Conservation (phyloP, 169 alveolate genomes). For the Eimeria acervulina region DNA sequence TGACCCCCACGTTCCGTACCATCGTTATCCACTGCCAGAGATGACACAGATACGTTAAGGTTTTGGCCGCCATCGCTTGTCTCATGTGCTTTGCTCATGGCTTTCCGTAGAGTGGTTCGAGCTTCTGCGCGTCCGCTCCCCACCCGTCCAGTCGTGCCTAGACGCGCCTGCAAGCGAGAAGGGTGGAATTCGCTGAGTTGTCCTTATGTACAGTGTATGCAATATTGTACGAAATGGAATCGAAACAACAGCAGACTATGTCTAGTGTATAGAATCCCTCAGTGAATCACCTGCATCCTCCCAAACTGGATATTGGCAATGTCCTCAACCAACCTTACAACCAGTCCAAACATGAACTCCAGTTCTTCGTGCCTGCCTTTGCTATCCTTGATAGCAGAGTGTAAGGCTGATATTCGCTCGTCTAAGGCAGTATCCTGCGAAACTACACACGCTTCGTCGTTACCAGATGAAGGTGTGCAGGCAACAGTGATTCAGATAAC, state of each 20-base stretch:
- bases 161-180: conserved; percentile 45
- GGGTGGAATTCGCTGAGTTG: too few relatives aligned
- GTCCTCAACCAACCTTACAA: conserved; percentile 59
- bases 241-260: background rate
- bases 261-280: background rate
- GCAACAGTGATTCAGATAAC: background rate
- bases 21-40: conserved; percentile 7
- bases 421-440: conserved; percentile 59
- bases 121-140: conserved; percentile 45
- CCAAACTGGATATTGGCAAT: conserved; percentile 58
- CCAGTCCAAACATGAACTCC: conserved; percentile 52
- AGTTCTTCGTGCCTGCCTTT: conserved; percentile 42
- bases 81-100: background rate
- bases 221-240: background rate
- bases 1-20: conserved; percentile 38
- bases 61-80: background rate
- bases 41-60: background rate
- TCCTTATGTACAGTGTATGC: background rate
- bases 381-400: conserved; percentile 41
- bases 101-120: conserved; percentile 3
- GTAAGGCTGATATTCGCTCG: conserved; percentile 9
- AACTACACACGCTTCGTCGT: background rate
- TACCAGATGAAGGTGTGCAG: background rate
- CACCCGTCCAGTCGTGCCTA: background rate
- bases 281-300: conserved; percentile 19